Evolutionary conservation across 2,329 filamentous ascomycete genomes (phyloP).

Genomic region (Phialocephala sp.): DNA sequence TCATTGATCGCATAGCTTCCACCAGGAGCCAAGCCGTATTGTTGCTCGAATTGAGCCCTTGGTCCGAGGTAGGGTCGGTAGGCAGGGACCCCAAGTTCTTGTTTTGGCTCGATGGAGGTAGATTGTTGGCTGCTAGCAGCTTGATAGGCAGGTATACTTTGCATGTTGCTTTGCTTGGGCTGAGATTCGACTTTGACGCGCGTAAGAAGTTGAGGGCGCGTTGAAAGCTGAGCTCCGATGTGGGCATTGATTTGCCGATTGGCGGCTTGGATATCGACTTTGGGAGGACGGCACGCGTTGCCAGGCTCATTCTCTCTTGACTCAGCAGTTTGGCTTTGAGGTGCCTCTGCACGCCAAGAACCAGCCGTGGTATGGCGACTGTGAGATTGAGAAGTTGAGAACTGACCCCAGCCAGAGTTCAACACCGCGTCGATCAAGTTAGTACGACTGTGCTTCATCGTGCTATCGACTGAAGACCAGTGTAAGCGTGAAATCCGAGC

Average conservation of each 20-base stretch:
- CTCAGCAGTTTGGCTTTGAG: neutral
- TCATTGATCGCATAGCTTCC: neutral
- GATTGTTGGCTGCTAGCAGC: neutral
- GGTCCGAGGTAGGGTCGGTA: neutral
- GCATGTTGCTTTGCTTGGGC: neutral
- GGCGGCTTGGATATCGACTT: neutral
- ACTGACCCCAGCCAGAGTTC: neutral
- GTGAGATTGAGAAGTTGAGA: neutral
- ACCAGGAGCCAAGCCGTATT: constrained; percentile 1
- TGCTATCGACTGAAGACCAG: neutral
- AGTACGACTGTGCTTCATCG: neutral
- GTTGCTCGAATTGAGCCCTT: neutral
- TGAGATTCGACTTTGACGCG: neutral
- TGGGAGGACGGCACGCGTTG: neutral
- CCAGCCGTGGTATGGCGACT: neutral
- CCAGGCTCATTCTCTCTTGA: neutral
- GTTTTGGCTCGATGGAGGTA: neutral
- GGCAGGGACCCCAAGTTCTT: neutral
- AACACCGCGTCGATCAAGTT: neutral
- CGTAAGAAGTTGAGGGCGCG: neutral
- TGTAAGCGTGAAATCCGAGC: too few species aligned
- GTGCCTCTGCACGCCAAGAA: neutral
- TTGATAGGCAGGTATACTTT: neutral
- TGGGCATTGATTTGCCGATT: neutral
- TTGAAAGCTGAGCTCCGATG: neutral